Conservation (phyloP, 2,329 filamentous ascomycete genomes). For the Rhinocladiella mackenziei region DNA sequence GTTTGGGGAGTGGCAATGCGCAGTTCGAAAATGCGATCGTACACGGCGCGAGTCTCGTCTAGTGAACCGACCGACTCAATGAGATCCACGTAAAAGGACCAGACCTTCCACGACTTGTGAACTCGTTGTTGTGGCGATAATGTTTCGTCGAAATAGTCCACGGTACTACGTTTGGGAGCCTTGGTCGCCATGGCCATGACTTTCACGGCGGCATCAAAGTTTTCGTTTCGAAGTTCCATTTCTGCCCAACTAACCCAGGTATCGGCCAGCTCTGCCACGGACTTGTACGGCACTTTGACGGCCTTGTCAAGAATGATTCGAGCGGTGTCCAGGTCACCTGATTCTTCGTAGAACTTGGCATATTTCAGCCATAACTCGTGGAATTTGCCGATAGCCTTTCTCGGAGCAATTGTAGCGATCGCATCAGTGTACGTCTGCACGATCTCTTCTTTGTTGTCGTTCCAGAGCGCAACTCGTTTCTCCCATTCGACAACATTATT, state of each 20-base stretch:
- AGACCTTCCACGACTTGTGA: conserved; percentile 98
- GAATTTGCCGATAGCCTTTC: conserved; percentile 89
- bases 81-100: conserved; percentile 98
- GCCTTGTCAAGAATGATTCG: conserved; percentile 96
- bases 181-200: conserved; percentile 98
- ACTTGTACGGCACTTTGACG: conserved; percentile 95
- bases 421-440: conserved; percentile 93
- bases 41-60: conserved; percentile 88
- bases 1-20: conserved; percentile 97
- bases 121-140: conserved; percentile 92
- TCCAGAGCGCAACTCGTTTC: conserved; percentile 93
- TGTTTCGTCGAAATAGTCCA: conserved; percentile 98
- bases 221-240: conserved; percentile 92
- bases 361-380: conserved; percentile 96
- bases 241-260: conserved; percentile 99
- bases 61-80: conserved; percentile 90
- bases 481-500: conserved; percentile 97
- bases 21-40: conserved; percentile 96
- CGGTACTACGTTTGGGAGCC: conserved; percentile 91
- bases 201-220: conserved; percentile 88
- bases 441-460: conserved; percentile 83
- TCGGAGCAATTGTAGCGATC: conserved; percentile 87
- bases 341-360: conserved; percentile 91
- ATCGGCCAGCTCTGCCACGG: conserved; percentile 91
- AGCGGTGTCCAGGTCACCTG: conserved; percentile 77